These are phyloP conservation scores for Rubia peregrina DNA, from an alignment of 305 asterid species.

Conservation along the genomic window DNA sequence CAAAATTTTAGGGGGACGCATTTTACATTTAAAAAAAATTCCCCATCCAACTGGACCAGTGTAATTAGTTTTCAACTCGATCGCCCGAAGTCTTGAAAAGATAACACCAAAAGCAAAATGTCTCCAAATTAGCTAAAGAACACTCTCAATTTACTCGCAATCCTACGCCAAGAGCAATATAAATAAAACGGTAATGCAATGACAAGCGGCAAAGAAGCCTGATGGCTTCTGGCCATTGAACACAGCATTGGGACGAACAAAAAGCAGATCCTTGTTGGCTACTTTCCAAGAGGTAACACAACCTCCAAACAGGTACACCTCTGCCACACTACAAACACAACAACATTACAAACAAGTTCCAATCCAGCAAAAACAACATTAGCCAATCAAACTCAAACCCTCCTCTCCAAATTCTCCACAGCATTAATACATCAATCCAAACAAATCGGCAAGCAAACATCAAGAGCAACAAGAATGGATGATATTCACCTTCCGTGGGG, in stretches of 20 bases:
- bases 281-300: slow-evolving; percentile 98
- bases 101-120: too few species aligned
- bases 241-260: slow-evolving; percentile 97
- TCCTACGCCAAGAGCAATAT: slow-evolving; percentile 1
- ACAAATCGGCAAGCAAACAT: background rate
- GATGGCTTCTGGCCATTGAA: slow-evolving; percentile 89
- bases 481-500: slow-evolving; percentile 59
- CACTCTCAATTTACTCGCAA: background rate
- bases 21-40: too few species aligned
- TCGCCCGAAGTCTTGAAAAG: too few species aligned
- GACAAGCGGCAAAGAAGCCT: slow-evolving; percentile 35
- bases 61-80: too few species aligned
- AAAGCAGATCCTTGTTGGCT: slow-evolving; percentile 71
- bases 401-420: background rate
- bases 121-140: background rate
- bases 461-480: slow-evolving; percentile 5
- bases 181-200: background rate
- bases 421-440: background rate
- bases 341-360: background rate
- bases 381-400: background rate
- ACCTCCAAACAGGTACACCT: slow-evolving; percentile 83
- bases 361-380: background rate
- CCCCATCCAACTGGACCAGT: too few species aligned
- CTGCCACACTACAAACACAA: slow-evolving; percentile 67
- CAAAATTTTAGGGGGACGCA: too few species aligned